These are phyloP conservation scores for Hypoxylon sp. DNA, from an alignment of 2,329 filamentous ascomycete genomes.

Conservation along the genomic window DNA sequence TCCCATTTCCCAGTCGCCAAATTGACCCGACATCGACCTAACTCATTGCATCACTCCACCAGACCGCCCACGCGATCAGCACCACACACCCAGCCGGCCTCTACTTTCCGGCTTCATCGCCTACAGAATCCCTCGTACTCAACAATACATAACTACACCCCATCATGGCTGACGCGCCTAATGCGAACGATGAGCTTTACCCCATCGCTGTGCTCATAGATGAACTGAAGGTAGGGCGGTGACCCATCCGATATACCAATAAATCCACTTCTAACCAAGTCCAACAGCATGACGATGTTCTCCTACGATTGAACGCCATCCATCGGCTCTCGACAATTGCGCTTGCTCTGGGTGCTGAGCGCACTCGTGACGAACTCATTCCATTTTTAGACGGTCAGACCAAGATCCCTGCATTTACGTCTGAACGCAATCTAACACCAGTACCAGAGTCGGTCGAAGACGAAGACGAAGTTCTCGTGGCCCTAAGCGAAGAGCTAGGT, in stretches of 20 bases:
- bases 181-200: constrained; percentile 98
- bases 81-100: constrained; percentile 41
- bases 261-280: constrained; percentile 48
- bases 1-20: constrained; percentile 34
- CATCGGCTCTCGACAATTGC: constrained; percentile 98
- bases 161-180: constrained; percentile 90
- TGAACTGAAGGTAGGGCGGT: constrained; percentile 88
- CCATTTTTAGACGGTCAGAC: constrained; percentile 96
- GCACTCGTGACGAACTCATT: constrained; percentile 98
- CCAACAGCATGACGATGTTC: constrained; percentile 93
- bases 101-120: constrained; percentile 35
- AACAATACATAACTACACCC: constrained; percentile 52
- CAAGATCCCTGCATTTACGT: constrained; percentile 38
- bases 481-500: constrained; percentile 95
- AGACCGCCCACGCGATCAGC: constrained; percentile 52
- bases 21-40: constrained; percentile 49
- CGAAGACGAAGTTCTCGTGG: constrained; percentile 97
- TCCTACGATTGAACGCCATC: constrained; percentile 97
- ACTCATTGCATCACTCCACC: constrained; percentile 54
- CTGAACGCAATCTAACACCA: constrained; percentile 50
- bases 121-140: constrained; percentile 16
- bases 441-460: constrained; percentile 94
- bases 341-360: constrained; percentile 93
- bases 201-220: constrained; percentile 99
- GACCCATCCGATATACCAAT: constrained; percentile 40